Percentiles rank a stretch among this genome's conserved stretches.
phyloP scores from a whole-genome alignment of 176 grass and related monocot genomes.

The Echinochloa phyllopogon region DNA sequence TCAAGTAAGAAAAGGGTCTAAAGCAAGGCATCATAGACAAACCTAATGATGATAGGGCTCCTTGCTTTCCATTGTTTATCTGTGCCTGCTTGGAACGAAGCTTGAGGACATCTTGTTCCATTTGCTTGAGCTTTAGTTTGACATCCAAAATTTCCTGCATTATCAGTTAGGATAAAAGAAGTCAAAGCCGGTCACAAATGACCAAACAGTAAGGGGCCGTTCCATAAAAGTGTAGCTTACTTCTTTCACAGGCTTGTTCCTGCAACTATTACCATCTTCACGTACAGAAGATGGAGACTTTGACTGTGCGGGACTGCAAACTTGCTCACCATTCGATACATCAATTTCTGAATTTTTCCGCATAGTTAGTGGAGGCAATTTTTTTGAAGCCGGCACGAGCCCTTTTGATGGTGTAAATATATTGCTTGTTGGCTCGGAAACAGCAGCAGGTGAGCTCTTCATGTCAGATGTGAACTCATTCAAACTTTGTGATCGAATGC shows the following conservation, averaged over 20 bases:
- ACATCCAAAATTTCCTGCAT: slow-evolving; percentile 71
- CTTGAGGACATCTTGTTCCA: slow-evolving; percentile 64
- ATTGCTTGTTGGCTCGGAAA: slow-evolving; percentile 39
- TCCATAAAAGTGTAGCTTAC: slow-evolving; percentile 33
- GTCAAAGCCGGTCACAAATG: not conserved
- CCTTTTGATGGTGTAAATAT: slow-evolving; percentile 36
- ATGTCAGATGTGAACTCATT: slow-evolving; percentile 44
- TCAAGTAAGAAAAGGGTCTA: slow-evolving; percentile 23
- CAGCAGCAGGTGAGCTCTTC: slow-evolving; percentile 34
- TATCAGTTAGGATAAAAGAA: slow-evolving; percentile 22
- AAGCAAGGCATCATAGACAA: slow-evolving; percentile 35
- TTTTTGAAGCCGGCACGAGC: slow-evolving; percentile 21
- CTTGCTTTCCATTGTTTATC: slow-evolving; percentile 55
- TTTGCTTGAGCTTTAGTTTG: slow-evolving; percentile 69
- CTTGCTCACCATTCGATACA: slow-evolving; percentile 33
- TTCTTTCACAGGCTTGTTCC: slow-evolving; percentile 55
- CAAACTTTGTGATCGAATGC: slow-evolving; percentile 33
- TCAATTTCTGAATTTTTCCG: slow-evolving; percentile 20
- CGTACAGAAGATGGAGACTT: slow-evolving; percentile 48
- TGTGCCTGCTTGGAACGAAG: slow-evolving; percentile 59
- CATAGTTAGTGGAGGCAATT: slow-evolving; percentile 27
- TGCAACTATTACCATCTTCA: slow-evolving; percentile 46
- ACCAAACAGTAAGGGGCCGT: not conserved
- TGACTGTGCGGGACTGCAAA: slow-evolving; percentile 39
- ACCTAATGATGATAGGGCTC: slow-evolving; percentile 51